Percentiles rank a stretch among this genome's conserved stretches.
These are phyloP conservation scores for Linnemannia zychae DNA, from an alignment of 192 early-diverging fungal species.

Conservation along the genomic window DNA sequence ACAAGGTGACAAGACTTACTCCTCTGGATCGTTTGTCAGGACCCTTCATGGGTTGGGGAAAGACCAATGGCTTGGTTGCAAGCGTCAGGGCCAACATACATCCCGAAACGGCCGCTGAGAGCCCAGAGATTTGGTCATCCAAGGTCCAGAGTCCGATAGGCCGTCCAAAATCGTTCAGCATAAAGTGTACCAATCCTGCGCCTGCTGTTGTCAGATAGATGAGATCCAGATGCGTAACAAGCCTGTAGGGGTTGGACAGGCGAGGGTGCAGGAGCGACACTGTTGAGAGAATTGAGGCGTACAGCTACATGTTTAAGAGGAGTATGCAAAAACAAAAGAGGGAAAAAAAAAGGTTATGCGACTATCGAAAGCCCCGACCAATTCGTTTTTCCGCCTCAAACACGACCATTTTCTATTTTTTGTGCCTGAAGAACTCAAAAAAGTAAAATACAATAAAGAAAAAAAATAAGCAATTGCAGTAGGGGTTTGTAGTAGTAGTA, in stretches of 20 bases:
- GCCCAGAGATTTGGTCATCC: conserved; percentile 50
- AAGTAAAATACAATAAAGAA: no score
- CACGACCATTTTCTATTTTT: neutral
- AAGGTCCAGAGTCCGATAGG: conserved; percentile 50
- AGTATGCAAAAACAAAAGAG: neutral
- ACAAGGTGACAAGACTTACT: conserved; percentile 16
- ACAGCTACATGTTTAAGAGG: conserved; percentile 32
- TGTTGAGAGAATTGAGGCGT: conserved; percentile 45
- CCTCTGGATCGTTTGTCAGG: conserved; percentile 43
- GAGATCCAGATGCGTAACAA: conserved; percentile 48
- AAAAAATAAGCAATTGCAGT: neutral
- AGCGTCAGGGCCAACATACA: conserved; percentile 30
- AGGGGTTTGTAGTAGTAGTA: neutral
- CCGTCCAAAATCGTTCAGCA: conserved; percentile 41
- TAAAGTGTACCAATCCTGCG: conserved; percentile 34
- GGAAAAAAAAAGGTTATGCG: neutral
- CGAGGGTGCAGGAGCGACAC: conserved; percentile 54
- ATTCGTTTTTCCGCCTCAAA: neutral
- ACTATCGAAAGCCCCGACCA: no score
- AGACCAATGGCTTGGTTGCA: conserved; percentile 49
- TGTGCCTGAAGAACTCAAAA: neutral
- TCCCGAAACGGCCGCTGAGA: conserved; percentile 32
- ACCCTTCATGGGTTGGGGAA: conserved; percentile 45
- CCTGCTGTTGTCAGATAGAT: conserved; percentile 47
- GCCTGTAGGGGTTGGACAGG: conserved; percentile 41